Percentiles rank a stretch among this genome's conserved stretches.
Conservation (phyloP, 2,329 filamentous ascomycete species). For the Boeremia exigua region DNA sequence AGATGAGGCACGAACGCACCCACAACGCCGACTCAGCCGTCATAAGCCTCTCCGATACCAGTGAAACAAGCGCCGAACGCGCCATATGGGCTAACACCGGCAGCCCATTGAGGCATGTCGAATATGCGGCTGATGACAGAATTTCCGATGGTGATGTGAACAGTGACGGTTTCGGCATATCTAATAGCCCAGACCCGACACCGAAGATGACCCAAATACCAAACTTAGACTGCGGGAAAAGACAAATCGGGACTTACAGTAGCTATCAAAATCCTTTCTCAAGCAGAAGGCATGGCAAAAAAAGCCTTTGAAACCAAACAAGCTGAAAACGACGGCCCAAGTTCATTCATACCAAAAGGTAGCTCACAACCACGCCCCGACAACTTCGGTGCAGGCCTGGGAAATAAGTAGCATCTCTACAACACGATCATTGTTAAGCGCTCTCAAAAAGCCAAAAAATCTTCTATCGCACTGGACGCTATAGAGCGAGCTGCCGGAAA, state of each 20-base stretch:
- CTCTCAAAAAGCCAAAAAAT: neutral
- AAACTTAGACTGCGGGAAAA: neutral
- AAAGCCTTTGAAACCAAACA: too few relatives aligned
- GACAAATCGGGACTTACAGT: neutral
- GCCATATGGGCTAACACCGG: neutral
- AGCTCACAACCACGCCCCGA: too few relatives aligned
- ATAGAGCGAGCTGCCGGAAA: neutral
- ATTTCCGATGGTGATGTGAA: neutral
- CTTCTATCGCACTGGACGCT: neutral
- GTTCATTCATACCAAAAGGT: too few relatives aligned
- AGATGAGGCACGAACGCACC: too few relatives aligned
- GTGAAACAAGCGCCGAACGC: neutral
- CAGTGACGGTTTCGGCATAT: neutral
- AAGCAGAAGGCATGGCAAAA: too few relatives aligned
- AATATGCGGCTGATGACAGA: neutral
- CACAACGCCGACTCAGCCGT: neutral
- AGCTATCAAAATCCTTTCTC: too few relatives aligned
- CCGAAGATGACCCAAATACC: neutral
- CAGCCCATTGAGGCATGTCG: neutral
- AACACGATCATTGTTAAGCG: too few relatives aligned
- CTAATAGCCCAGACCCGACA: neutral
- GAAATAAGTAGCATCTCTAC: too few relatives aligned
- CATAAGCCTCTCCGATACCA: neutral
- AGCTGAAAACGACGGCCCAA: too few relatives aligned
- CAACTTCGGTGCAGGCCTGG: too few relatives aligned